Conservation (phyloP, 2,329 filamentous ascomycete species). For the Arthrobotrys sphaeroides region DNA sequence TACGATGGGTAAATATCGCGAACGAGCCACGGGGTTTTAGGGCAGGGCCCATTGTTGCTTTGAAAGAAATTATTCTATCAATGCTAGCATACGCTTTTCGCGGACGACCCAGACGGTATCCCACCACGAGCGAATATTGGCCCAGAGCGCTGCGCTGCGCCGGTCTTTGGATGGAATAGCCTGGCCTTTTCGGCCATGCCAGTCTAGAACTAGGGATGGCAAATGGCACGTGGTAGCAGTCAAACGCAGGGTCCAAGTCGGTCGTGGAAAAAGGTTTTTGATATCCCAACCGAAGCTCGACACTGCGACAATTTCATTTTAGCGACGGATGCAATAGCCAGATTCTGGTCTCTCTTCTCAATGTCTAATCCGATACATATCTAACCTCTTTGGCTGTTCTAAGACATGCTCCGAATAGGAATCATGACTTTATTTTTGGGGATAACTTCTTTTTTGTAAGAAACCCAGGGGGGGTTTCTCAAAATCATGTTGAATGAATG, state of each 20-base stretch:
- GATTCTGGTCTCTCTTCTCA: not conserved
- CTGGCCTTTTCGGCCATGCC: not conserved
- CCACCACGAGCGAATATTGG: conserved; percentile 2
- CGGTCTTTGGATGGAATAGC: not conserved
- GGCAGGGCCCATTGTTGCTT: not conserved
- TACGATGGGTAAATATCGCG: conserved; percentile 11
- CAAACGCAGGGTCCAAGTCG: conserved; percentile 35
- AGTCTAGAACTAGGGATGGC: conserved; percentile 29
- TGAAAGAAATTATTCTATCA: not conserved
- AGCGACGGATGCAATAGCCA: conserved; percentile 30
- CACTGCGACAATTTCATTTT: conserved; percentile 1
- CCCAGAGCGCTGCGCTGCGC: not conserved
- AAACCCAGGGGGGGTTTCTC: not conserved
- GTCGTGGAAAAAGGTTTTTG: not conserved
- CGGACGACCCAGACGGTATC: not conserved
- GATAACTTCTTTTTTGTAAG: not conserved
- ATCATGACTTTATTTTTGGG: conserved; percentile 27
- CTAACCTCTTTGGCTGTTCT: conserved; percentile 1
- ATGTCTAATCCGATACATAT: not conserved
- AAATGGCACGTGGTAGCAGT: conserved; percentile 27
- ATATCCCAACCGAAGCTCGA: not conserved
- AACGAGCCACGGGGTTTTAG: not conserved
- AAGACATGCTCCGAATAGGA: conserved; percentile 12
- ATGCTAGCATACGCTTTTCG: too few relatives aligned
- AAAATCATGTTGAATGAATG: conserved; percentile 19